Conservation (phyloP, 495 filamentous ascomycete species). For the Neurospora discreta region DNA sequence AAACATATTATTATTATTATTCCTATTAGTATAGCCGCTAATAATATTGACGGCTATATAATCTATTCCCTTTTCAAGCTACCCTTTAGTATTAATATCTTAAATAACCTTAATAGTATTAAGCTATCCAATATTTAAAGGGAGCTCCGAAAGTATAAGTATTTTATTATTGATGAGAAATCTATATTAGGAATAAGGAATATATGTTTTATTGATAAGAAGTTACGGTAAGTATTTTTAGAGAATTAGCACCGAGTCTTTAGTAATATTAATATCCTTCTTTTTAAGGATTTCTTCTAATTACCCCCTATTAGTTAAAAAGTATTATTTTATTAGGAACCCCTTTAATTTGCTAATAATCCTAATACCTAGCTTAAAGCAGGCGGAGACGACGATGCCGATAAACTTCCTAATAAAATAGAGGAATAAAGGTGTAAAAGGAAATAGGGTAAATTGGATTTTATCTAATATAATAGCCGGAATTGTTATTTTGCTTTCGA, state of each 20-base stretch:
- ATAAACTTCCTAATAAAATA: background rate
- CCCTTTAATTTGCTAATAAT: background rate
- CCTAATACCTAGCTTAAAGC: background rate
- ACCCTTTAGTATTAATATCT: background rate
- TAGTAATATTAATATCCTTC: background rate
- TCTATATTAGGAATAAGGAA: background rate
- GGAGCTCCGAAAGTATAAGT: background rate
- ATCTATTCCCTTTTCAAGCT: background rate
- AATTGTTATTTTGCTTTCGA: too few relatives aligned
- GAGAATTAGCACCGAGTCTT: background rate
- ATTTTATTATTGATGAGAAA: background rate
- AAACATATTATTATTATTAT: background rate
- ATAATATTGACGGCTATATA: background rate
- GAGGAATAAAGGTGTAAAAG: too few relatives aligned
- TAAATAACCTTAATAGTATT: background rate
- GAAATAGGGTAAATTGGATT: too few relatives aligned
- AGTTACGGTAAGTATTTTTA: background rate
- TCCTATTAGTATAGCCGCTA: background rate
- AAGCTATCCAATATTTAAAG: background rate
- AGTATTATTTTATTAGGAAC: background rate
- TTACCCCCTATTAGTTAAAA: background rate
- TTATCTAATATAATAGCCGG: too few relatives aligned
- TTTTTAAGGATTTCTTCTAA: background rate
- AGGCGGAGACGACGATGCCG: accelerated
- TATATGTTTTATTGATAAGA: background rate